Base-by-base conservation (phyloP, 192 early-diverging fungal species). In the Podila horticola region DNA sequence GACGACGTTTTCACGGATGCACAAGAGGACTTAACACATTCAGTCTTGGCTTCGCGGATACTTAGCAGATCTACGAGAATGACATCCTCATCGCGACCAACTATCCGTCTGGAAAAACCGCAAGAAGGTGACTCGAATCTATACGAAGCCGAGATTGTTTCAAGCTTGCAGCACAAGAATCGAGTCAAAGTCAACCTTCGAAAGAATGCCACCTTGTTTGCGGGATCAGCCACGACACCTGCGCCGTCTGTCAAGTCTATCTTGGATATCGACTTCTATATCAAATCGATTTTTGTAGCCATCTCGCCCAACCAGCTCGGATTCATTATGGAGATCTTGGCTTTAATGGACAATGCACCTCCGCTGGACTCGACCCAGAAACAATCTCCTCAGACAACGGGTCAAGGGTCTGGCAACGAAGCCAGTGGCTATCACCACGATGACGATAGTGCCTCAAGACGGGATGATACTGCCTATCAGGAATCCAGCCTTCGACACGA, bases 81-180 rank as follows among this genome's bases (percentile, higher is more conserved):
- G 19, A 38, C 38, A 34, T 11, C 17, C 34, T 49, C 57, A 31
- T 17, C 63, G 9, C 17, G 36, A 7, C 3, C 48, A 22, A 15
- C 57, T 41, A 11, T 26, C 28, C 26, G 49, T 31, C 6, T 28
- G 36, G 26, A 33, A 17, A 20, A 48, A 12, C 19, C 58, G 29
- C 30, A 61, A 10, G 49, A 33, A 15, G 34, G 30, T 11, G 66
- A 55, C 4, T 29, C 62, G 4, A 68, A 72, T 26, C 50, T 86
- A 29, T 84, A 79, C 24, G 71, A 74, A 58, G 86, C 86, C 1
- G 86, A 84, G 26, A 72, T 90, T 20, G 67, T 90, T 33, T 84
- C 86, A 20, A 87, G 85, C 20, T 29, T 85, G 28, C 82, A 86
- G 59, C 75, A 87, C 34, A 82, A 82, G 24, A 87, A 87, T 49